phyloP scores from a whole-genome alignment of 768 basidiomycete species.

The Lactarius indigo region DNA sequence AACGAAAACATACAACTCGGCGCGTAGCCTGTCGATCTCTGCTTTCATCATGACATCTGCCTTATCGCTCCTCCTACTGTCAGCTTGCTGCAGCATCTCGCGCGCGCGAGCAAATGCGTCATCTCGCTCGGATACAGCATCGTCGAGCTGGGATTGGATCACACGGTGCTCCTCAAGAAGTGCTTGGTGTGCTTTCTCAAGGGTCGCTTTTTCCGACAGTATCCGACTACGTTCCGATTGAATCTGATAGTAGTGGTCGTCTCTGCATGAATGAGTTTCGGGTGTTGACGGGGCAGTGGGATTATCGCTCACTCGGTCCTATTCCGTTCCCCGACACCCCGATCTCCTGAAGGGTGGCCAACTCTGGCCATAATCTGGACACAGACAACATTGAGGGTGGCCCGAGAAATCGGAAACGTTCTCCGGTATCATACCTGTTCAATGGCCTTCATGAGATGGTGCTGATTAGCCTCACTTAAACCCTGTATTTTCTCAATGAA shows the following conservation, averaged over 20 bases:
- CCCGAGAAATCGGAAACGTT: background rate
- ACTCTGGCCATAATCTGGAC: conserved; percentile 75
- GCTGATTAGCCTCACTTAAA: conserved; percentile 79
- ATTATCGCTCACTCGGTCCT: conserved; percentile 72
- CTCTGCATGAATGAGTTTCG: conserved; percentile 42
- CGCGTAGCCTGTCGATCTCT: conserved; percentile 77
- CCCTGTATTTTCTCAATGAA: conserved; percentile 88
- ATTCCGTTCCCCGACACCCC: conserved; percentile 49
- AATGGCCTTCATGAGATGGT: conserved; percentile 88
- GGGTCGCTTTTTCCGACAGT: conserved; percentile 78
- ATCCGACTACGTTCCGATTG: conserved; percentile 78
- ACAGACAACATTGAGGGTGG: conserved; percentile 4
- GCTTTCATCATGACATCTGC: conserved; percentile 71
- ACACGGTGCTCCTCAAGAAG: conserved; percentile 72
- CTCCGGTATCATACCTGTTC: conserved; percentile 59
- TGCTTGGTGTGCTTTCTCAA: conserved; percentile 75
- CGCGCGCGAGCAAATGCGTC: conserved; percentile 64
- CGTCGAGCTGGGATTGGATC: conserved; percentile 75
- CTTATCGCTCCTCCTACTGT: conserved; percentile 60
- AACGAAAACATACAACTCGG: conserved; percentile 71
- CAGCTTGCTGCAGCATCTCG: conserved; percentile 55
- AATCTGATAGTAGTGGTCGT: conserved; percentile 85
- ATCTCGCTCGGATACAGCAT: conserved; percentile 72
- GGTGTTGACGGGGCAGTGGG: background rate
- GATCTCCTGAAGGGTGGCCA: conserved; percentile 42